Conservation (phyloP, 2,329 filamentous ascomycete genomes). For the Xylariaceae sp. region DNA sequence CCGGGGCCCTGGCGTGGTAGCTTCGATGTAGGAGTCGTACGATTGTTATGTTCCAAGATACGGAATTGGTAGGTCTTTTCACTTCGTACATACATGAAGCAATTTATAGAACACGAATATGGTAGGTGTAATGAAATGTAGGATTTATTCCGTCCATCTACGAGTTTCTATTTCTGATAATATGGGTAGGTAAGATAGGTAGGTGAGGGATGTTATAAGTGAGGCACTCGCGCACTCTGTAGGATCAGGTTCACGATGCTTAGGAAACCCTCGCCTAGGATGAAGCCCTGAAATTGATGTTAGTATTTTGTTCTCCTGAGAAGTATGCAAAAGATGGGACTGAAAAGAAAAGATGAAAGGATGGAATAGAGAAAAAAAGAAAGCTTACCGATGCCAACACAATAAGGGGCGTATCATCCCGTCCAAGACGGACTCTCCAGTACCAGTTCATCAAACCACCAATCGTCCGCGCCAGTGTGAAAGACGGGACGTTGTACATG, state of each 20-base stretch:
- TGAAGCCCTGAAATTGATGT: constrained; percentile 58
- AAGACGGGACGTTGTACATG: constrained; percentile 97
- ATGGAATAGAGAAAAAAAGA: neutral
- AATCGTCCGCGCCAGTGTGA: constrained; percentile 80
- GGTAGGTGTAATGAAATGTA: too few relatives aligned
- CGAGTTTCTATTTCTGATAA: neutral
- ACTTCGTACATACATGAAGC: too few relatives aligned
- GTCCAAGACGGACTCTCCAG: constrained; percentile 56
- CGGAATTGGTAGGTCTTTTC: too few relatives aligned
- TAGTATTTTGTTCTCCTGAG: neutral
- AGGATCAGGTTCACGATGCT: constrained; percentile 86
- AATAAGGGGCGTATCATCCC: constrained; percentile 70
- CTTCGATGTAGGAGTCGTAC: neutral
- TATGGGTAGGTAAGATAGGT: neutral
- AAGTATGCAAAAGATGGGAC: neutral
- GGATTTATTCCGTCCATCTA: too few relatives aligned
- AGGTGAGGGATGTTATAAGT: constrained; percentile 53
- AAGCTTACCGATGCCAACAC: constrained; percentile 67
- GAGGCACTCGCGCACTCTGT: constrained; percentile 70
- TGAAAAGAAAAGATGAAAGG: neutral
- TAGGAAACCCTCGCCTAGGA: constrained; percentile 84
- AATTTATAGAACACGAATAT: too few relatives aligned
- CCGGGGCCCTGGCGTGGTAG: neutral
- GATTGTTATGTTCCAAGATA: neutral
- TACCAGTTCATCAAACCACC: constrained; percentile 73